Evolutionary conservation across 2,329 filamentous ascomycete species (phyloP), one percentile per base, ranked within the genome.

Genomic region (Zymoseptoria ardabiliae): DNA sequence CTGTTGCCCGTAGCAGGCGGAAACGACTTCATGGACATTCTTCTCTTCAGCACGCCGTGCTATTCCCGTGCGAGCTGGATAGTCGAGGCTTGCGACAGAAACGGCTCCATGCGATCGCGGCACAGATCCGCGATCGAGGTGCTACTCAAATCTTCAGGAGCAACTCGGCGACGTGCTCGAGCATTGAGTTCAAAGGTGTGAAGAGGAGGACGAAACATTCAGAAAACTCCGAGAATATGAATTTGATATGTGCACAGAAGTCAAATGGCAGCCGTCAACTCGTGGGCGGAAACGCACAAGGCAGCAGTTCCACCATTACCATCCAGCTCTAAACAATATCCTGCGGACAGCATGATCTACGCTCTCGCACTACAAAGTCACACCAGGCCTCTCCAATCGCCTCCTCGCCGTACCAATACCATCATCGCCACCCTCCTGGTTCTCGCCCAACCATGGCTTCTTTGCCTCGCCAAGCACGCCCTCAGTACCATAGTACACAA

Each of bases 391-490:
- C 67, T 77, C 74, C 21, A 75, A 65, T 61, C 72, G 88, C 66
- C 86, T 81, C 81, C 90, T 94, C 54, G 92, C 92, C 3, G 91
- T 97, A 5, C 92, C 92, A 60, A 95, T 74, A 2, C 92, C 93
- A 17, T 84, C 83, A 55, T 93, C 82, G 45, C 92, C 92, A 1
- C 78, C 81, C 74, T 93, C 89, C 80, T 99, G 94, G 72, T 91
- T 86, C 59, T 85, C 82, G 1, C 93, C 93, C 56, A 99, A 78
- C 94, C 94, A 99, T 19, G 94, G 94, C 82, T 99, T 99, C 79
- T 87, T 85, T 56, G 89, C 86, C 75, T 97, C 94, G 30, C 91
- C 93, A 55, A 97, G 76, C 58, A 90, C 82, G 71, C 85, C 88
- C 59, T 91, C 90, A 0, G 89, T 86, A 41, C 96, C 77, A 74